Evolutionary conservation across 2,329 filamentous ascomycete genomes (phyloP).

Genomic region (Ophiostoma tasmaniense): DNA sequence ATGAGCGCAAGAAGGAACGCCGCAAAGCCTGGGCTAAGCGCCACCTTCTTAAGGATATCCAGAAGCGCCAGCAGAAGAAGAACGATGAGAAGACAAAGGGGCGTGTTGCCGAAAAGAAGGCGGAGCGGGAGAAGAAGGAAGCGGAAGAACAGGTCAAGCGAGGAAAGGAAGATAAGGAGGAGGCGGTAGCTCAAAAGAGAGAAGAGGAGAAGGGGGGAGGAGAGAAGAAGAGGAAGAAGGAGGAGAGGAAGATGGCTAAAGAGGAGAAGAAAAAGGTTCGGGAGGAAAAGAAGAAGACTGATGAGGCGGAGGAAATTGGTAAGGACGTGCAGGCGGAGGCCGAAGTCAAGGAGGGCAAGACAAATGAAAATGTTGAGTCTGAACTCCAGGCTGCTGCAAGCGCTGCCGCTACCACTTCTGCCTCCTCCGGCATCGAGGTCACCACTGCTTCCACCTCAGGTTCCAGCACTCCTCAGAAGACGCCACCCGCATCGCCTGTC

Average conservation of each 20-base stretch:
- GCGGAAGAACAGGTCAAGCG: conserved; percentile 16
- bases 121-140: conserved; percentile 23
- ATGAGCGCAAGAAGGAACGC: conserved; percentile 37
- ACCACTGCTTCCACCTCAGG: neutral
- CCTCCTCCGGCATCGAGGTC: neutral
- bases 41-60: conserved; percentile 30
- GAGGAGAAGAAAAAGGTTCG: neutral
- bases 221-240: neutral
- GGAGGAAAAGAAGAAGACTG: neutral
- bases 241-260: neutral
- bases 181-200: neutral
- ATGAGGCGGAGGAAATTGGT: neutral
- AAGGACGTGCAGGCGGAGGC: neutral
- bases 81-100: conserved; percentile 33
- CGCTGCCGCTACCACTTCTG: neutral
- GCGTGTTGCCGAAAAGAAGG: conserved; percentile 23
- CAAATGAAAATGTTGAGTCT: neutral
- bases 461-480: conserved; percentile 2
- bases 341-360: neutral
- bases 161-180: conserved; percentile 13
- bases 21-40: conserved; percentile 32
- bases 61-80: conserved; percentile 35
- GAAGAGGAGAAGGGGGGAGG: neutral
- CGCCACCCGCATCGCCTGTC: neutral
- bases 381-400: neutral